Conservation (phyloP, 441 rosid genomes). For the Populus trichocarpa region DNA sequence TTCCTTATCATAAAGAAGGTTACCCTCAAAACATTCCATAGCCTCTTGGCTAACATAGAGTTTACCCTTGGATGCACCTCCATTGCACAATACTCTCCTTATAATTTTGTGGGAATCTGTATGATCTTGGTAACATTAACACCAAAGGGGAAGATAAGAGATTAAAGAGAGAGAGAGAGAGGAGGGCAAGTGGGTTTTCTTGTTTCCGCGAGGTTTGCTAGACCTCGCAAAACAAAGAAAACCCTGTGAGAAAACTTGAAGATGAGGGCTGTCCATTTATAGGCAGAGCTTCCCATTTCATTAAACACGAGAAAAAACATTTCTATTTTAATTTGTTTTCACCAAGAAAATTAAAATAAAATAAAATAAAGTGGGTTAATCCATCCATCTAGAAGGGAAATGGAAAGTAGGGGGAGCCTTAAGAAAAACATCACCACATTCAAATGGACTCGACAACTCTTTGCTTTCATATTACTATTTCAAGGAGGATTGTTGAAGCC, state of each 20-base stretch:
- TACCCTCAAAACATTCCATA: slow-evolving; percentile 46
- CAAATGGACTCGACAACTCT: slow-evolving; percentile 2
- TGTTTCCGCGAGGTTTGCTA: slow-evolving; percentile 41
- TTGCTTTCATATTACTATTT: background rate
- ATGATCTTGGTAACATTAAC: background rate
- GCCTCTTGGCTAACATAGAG: slow-evolving; percentile 37
- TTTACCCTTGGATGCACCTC: slow-evolving; percentile 26
- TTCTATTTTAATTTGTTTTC: too few relatives aligned
- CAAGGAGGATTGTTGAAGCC: too few relatives aligned
- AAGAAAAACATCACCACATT: background rate
- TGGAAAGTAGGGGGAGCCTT: background rate
- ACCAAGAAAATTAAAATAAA: background rate
- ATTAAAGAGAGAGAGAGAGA: too few relatives aligned
- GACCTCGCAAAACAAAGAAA: slow-evolving; percentile 50
- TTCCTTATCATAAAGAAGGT: slow-evolving; percentile 49
- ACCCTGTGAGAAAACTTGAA: slow-evolving; percentile 19
- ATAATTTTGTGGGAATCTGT: too few relatives aligned
- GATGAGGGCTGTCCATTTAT: slow-evolving; percentile 25
- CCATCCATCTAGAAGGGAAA: background rate
- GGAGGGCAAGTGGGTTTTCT: slow-evolving; percentile 25
- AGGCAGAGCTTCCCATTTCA: slow-evolving; percentile 2
- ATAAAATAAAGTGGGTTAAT: background rate
- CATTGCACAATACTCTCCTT: slow-evolving; percentile 17
- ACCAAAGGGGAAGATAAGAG: background rate
- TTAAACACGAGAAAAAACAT: too few relatives aligned